Percentiles rank a stretch among this genome's conserved stretches.
Evolutionary conservation across 177 flowering plant species (phyloP).

Genomic region (Tripterygium wilfordii): DNA sequence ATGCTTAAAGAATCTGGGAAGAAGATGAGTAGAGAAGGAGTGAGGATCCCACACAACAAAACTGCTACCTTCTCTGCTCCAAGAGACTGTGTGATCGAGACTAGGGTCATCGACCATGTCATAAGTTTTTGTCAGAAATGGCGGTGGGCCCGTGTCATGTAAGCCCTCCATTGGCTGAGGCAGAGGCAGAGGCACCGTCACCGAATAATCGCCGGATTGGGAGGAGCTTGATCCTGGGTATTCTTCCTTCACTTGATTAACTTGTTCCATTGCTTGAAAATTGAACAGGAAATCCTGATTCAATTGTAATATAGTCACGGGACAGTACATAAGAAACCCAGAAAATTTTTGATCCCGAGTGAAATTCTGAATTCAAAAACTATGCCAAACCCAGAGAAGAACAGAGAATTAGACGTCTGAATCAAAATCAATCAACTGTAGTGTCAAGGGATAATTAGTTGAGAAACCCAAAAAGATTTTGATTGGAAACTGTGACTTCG

Average conservation of each 20-base stretch:
- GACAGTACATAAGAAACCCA: too few species aligned
- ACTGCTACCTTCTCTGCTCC: conserved; percentile 57
- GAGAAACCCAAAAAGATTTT: too few species aligned
- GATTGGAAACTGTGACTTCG: too few species aligned
- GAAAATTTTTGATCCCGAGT: too few species aligned
- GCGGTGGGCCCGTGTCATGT: conserved; percentile 56
- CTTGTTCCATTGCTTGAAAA: conserved; percentile 31
- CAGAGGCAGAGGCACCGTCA: conserved; percentile 4
- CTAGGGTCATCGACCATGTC: conserved; percentile 61
- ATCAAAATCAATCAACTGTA: too few species aligned
- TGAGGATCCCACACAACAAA: conserved; percentile 72
- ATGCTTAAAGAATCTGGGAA: conserved; percentile 66
- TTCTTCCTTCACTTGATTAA: conserved; percentile 37
- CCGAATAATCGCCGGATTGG: conserved; percentile 8
- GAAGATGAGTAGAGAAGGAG: conserved; percentile 41
- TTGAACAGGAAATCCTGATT: not conserved
- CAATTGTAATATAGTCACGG: not conserved
- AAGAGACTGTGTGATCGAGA: conserved; percentile 39
- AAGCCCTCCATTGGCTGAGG: conserved; percentile 67
- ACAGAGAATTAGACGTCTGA: too few species aligned
- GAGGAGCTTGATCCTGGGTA: conserved; percentile 23
- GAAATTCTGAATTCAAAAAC: too few species aligned
- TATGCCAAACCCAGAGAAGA: too few species aligned
- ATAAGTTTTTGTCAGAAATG: conserved; percentile 57
- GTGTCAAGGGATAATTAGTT: too few species aligned